Evolutionary conservation across 1,139 yeast genomes (phyloP), one percentile per base, ranked within the genome.

Genomic region (Debaryomycetaceae sp.): DNA sequence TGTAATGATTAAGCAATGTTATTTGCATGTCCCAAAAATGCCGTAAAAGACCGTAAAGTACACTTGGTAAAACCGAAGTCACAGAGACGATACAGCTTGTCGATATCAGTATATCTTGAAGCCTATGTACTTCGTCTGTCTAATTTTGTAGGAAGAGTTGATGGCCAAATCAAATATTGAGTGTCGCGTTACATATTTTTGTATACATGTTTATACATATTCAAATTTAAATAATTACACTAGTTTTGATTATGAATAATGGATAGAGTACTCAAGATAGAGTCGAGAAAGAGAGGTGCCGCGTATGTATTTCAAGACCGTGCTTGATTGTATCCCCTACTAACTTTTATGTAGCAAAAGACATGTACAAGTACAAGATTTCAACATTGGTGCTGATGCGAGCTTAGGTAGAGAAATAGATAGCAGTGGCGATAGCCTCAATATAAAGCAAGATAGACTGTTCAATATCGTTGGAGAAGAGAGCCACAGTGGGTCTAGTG

Each of bases 271-370:
- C 52, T 52, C 31, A 53, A 49, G 46, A 48, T 52, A 26, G 61
- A 57, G 34, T 53, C 68, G 19, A 56, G 75, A 34, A 55, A 61
- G 30, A 56, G 75, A 39, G 76, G 76, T 6, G 63, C 75, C 29
- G 73, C 68, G 73, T 68, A 67, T 45, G 74, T 65, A 17, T 22
- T 31, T 14, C 17, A 30, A 33, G 15, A 24, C 16, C 17, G 29
- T 24, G n/a, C 13, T 7, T 14, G 14, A 2, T 15, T 7, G 11
- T 13, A 26, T 9, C 16, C 17, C 30, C 17, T 41, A 41, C 52
- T 49, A 51, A 48, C 51, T 33, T 8, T 35, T 3, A 6, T 13
- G 13, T 35, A 56, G 60, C 14, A 46, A 40, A 30, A 41, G 56
- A 22, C 38, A 42, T 39, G 43, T 52, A 24, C 43, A 45, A 18